Evolutionary conservation across 306 rosid genomes (phyloP).

Genomic region (Carpinus fangiana): DNA sequence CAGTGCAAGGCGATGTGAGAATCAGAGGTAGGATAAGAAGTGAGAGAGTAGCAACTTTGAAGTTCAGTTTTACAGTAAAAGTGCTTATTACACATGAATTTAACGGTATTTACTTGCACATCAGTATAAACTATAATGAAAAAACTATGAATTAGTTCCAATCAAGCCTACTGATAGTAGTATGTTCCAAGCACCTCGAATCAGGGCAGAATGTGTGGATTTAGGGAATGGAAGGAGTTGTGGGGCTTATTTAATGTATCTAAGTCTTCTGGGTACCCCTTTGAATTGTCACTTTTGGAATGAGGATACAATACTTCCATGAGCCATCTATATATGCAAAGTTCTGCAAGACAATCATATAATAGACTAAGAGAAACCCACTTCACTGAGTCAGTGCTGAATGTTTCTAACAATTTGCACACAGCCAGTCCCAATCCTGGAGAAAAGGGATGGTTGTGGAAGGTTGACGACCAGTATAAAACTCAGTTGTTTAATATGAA

Average conservation of each 20-base stretch:
- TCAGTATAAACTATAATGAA: background rate
- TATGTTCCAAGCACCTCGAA: background rate
- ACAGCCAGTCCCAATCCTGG: too few species aligned
- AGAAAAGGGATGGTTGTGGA: background rate
- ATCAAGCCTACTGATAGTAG: background rate
- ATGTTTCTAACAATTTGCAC: too few species aligned
- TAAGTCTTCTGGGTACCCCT: background rate
- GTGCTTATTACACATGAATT: background rate
- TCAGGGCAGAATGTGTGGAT: background rate
- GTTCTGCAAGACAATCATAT: background rate
- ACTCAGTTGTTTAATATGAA: background rate
- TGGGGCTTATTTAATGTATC: background rate
- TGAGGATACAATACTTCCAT: background rate
- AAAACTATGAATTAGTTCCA: background rate
- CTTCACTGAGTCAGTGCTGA: background rate
- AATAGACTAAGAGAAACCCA: background rate
- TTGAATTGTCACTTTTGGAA: background rate
- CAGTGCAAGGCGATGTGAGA: too few species aligned
- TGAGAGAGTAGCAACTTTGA: background rate
- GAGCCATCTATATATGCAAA: background rate
- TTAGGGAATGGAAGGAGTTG: background rate
- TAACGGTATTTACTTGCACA: background rate
- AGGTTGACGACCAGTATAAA: background rate
- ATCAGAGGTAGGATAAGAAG: too few species aligned
- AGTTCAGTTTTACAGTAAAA: background rate